Conservation (phyloP, 805 yeast species). For the Alloascoidea africana region DNA sequence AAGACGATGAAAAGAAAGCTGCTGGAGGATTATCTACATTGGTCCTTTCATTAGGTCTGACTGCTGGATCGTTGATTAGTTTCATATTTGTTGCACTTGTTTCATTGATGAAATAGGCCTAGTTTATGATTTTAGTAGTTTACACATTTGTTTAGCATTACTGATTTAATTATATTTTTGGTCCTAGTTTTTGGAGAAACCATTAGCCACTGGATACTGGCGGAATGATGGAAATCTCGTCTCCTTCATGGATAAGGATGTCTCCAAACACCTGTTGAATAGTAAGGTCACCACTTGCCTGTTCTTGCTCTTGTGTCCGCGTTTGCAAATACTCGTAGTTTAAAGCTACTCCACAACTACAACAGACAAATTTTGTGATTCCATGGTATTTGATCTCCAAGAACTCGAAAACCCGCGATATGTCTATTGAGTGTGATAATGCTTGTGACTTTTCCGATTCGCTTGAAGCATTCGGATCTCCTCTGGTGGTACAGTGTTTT, state of each 20-base stretch:
- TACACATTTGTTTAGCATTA: no score
- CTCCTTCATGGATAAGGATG: conserved; percentile 4
- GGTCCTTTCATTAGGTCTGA: conserved; percentile 62
- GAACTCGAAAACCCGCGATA: no score
- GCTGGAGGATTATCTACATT: conserved; percentile 90
- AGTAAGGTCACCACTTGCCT: background rate
- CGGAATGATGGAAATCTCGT: conserved; percentile 15
- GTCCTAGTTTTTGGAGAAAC: background rate
- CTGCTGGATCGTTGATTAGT: conserved; percentile 65
- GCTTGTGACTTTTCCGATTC: background rate
- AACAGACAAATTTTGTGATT: background rate
- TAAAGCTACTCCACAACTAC: background rate
- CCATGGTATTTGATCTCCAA: background rate
- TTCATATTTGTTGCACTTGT: conserved; percentile 21
- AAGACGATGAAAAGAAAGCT: conserved; percentile 64
- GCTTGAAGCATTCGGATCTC: no score
- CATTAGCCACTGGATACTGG: conserved; percentile 15
- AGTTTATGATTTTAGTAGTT: no score
- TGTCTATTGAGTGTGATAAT: no score
- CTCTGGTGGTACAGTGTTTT: no score
- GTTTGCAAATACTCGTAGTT: background rate
- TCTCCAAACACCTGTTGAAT: conserved; percentile 1
- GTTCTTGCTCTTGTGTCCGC: background rate
- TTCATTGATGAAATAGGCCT: background rate
- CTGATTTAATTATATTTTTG: background rate